Evolutionary conservation across 2,329 filamentous ascomycete species (phyloP).

Genomic region (Rhynchosporium graminicola): DNA sequence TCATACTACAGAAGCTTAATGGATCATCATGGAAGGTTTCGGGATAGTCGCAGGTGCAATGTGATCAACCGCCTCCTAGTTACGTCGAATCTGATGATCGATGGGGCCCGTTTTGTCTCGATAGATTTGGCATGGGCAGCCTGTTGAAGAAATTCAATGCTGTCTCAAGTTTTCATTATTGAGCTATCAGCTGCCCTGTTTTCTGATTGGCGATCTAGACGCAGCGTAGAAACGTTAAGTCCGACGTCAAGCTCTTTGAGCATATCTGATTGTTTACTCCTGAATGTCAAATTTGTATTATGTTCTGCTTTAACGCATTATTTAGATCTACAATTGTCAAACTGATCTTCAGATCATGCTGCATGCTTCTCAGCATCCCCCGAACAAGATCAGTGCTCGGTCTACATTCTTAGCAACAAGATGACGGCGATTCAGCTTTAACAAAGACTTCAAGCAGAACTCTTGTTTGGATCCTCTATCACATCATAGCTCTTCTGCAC

Average conservation of each 20-base stretch:
- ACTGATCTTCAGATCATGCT: slow-evolving; percentile 3
- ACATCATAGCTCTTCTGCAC: slow-evolving; percentile 10
- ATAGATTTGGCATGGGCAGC: slow-evolving; percentile 8
- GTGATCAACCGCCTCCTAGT: background rate
- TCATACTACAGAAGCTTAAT: slow-evolving; percentile 13
- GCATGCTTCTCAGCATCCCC: background rate
- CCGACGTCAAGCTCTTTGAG: background rate
- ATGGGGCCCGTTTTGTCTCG: background rate
- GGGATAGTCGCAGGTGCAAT: slow-evolving; percentile 1
- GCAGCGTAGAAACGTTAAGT: slow-evolving; percentile 1
- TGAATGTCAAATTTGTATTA: background rate
- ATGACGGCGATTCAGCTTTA: too few species aligned
- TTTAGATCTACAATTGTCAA: background rate
- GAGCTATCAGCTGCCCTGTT: background rate
- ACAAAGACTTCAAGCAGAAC: too few species aligned
- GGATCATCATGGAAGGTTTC: slow-evolving; percentile 11
- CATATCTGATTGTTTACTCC: background rate
- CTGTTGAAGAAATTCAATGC: background rate
- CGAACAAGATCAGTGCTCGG: background rate
- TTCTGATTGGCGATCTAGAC: background rate
- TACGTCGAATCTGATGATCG: background rate
- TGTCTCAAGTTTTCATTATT: background rate
- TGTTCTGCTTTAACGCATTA: background rate
- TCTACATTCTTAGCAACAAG: slow-evolving; percentile 1
- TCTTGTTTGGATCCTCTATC: background rate